Evolutionary conservation across 1,139 yeast species (phyloP).

Genomic region (Taphrina populina): DNA sequence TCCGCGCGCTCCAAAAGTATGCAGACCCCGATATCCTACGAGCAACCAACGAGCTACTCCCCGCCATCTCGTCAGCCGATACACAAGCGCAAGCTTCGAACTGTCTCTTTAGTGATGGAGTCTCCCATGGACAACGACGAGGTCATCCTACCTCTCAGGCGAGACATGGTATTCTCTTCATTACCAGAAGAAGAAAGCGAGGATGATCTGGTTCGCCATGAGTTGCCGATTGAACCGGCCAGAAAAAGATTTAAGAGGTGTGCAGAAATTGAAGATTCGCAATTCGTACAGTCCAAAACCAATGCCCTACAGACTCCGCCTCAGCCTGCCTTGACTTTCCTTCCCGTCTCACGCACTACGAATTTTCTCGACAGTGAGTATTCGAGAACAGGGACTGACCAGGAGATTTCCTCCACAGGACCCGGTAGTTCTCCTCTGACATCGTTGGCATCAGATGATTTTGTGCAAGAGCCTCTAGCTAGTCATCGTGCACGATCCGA

Average conservation of each 20-base stretch:
- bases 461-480: slow-evolving; percentile 15
- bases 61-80: slow-evolving; percentile 19
- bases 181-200: slow-evolving; percentile 2
- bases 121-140: slow-evolving; percentile 10
- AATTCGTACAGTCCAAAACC: neutral
- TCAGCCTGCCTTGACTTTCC: neutral
- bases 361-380: slow-evolving; percentile 20
- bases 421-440: slow-evolving; percentile 17
- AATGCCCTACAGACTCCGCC: neutral
- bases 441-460: slow-evolving; percentile 16
- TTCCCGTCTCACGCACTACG: neutral
- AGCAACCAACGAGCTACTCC: neutral
- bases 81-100: slow-evolving; percentile 21
- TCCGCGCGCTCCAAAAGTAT: slow-evolving; percentile 8
- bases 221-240: neutral
- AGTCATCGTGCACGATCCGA: slow-evolving; percentile 2
- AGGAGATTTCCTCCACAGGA: slow-evolving; percentile 2
- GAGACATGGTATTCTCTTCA: slow-evolving; percentile 2
- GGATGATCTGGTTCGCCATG: neutral
- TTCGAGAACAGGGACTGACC: slow-evolving; percentile 1
- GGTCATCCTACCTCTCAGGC: slow-evolving; percentile 5
- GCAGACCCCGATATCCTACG: slow-evolving; percentile 7
- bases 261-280: slow-evolving; percentile 11
- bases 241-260: neutral
- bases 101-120: slow-evolving; percentile 1